Base-by-base conservation (phyloP, 108 stramenopile genomes). In the Pseudonitzschia multiseries region DNA sequence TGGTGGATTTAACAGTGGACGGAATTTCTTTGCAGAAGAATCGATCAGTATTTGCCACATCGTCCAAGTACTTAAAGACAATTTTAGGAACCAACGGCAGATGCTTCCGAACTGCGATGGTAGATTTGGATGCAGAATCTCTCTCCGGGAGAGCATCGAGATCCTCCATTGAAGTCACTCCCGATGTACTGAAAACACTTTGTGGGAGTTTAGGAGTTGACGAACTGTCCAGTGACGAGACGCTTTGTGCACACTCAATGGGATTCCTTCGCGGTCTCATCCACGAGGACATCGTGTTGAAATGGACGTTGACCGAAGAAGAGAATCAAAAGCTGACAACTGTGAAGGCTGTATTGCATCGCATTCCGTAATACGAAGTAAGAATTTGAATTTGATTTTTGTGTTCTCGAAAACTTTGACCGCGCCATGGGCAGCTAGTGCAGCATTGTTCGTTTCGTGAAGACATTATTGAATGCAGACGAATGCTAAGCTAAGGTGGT, bases 111-210 rank as follows among this genome's bases (percentile, higher is more conserved):
- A 50, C 14, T 26, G 66, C 66, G 12, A 67, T 48, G 21, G 28
- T 67, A 8, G 13, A 67, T 15, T 36, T 67, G 27, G 66, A 50
- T 6, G 48, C n/a, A 6, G n/a, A 50, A 2, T 48, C 8, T 48
- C 12, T 3, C 46, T 48, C 13, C 46, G 17, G 14, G 46, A 14
- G 12, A 14, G 14, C 12, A 18, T 18, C 28, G 24, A 27, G 15
- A 22, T 43, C 13, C 40, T 26, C 14, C 28, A 28, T 48, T 17
- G 18, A 43, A 28, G 46, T 44, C 24, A 46, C 21, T 27, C 66
- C 66, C 8, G 66, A 26, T 67, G 66, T 67, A 15, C 21, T 67
- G 46, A 29, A 67, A 67, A 48, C 33, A 12, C 66, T 67, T 22
- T 67, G 66, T 29, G 66, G 66, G 21, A 50, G 66, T 48, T 21